Evolutionary conservation across 257 asterid species (phyloP).

Genomic region (Rehmannia glutinosa): DNA sequence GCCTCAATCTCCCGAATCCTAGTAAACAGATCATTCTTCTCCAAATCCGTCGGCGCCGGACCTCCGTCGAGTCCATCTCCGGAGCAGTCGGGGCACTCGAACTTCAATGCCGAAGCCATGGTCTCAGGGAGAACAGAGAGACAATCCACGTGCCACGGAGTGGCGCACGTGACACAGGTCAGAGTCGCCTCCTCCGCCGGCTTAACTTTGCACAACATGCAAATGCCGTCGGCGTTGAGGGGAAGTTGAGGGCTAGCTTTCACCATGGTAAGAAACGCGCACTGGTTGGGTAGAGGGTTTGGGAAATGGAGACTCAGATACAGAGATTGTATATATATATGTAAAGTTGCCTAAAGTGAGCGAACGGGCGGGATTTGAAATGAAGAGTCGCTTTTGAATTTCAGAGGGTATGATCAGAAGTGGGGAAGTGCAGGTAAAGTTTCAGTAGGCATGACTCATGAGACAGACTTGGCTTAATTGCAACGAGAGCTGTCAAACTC

Average conservation of each 20-base stretch:
- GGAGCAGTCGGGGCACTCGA: slow-evolving; percentile 74
- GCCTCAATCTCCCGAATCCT: slow-evolving; percentile 65
- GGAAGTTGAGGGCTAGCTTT: slow-evolving; percentile 39
- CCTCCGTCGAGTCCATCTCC: slow-evolving; percentile 53
- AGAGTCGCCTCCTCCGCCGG: slow-evolving; percentile 43
- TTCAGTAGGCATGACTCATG: not conserved
- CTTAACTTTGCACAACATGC: slow-evolving; percentile 64
- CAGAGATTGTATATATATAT: not conserved
- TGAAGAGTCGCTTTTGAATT: slow-evolving; percentile 8
- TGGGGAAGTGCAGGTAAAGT: not conserved
- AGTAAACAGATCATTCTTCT: slow-evolving; percentile 37
- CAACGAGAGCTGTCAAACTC: too few relatives aligned
- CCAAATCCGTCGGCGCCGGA: slow-evolving; percentile 37
- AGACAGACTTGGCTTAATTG: too few relatives aligned
- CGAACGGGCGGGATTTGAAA: slow-evolving; percentile 4
- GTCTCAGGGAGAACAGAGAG: slow-evolving; percentile 32
- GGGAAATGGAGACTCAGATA: not conserved
- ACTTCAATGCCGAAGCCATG: slow-evolving; percentile 27
- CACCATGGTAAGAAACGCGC: slow-evolving; percentile 31
- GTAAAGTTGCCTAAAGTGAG: too few relatives aligned
- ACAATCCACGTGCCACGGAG: slow-evolving; percentile 85
- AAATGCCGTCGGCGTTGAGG: slow-evolving; percentile 59
- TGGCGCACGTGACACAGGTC: slow-evolving; percentile 57
- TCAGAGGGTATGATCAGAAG: not conserved
- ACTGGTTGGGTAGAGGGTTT: not conserved